Base-by-base conservation (phyloP, 139 green algal species). In the Chlorella sp. region DNA sequence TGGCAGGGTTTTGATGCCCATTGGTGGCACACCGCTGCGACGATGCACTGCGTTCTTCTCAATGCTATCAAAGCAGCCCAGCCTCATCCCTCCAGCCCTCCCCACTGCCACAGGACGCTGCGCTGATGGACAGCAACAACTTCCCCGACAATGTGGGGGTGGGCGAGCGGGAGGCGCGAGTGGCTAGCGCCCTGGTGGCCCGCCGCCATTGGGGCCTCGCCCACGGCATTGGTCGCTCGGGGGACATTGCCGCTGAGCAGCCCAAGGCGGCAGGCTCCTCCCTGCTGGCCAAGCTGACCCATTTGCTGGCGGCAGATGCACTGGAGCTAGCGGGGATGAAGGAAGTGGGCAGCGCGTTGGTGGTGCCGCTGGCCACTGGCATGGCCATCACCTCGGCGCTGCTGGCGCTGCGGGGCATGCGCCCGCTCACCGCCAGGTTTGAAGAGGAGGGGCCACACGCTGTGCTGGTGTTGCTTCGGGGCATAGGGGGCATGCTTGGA, bases 51-150 rank as follows among this genome's bases (percentile, higher is more conserved):
- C n/a, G n/a, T n/a, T n/a, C n/a, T n/a, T n/a, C n/a, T n/a, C n/a
- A n/a, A n/a, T n/a, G n/a, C n/a, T n/a, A n/a, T n/a, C n/a, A n/a
- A n/a, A n/a, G n/a, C n/a, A n/a, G n/a, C n/a, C 44, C 51, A 23
- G 15, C 51, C 51, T 60, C 12, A 9, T 3, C 2, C 51, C 51
- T 23, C 51, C 11, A 60, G 18, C 51, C 51, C 51, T 55, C 25
- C 75, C n/a, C 15, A 0, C 65, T 11, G 32, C 17, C 25, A 1
- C 90, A 98, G 91, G 97, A 99, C 55, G 87, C 90, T 26, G 88
- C 97, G 1, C 20, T 91, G 28, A 99, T 99, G 97, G 97, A 99
- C 93, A 95, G 87, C 82, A 99, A 99, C 91, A 99, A 98, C 85
- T 99, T 99, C 87, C n/a, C 93, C 11, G 93, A 88, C 75, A 96